Conservation (phyloP, 805 yeast genomes). For the Nematodospora valgi region DNA sequence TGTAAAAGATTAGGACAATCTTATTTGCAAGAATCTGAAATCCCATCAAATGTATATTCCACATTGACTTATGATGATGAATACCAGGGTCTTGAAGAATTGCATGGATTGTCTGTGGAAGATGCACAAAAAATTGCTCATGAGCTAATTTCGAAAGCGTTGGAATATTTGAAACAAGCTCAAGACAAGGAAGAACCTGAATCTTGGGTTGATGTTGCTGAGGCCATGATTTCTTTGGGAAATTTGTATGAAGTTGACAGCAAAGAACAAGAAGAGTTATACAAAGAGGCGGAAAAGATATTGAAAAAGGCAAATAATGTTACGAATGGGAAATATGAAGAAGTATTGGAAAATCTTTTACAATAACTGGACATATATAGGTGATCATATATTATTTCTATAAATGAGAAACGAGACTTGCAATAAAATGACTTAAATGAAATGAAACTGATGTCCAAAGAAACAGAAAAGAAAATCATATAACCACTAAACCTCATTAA, state of each 20-base stretch:
- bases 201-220: conserved; percentile 81
- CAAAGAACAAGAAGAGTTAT: conserved; percentile 62
- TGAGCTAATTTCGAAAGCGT: conserved; percentile 48
- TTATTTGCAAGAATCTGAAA: conserved; percentile 62
- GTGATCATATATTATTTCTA: background rate
- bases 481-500: background rate
- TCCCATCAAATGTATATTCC: conserved; percentile 52
- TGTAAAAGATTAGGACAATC: conserved; percentile 59
- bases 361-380: conserved; percentile 2
- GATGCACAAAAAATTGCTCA: conserved; percentile 51
- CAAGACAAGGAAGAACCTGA: conserved; percentile 73
- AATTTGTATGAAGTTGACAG: conserved; percentile 66
- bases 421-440: no score
- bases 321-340: conserved; percentile 70
- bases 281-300: conserved; percentile 64
- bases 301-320: conserved; percentile 74
- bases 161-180: conserved; percentile 54
- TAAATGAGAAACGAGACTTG: no score
- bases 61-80: conserved; percentile 58
- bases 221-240: conserved; percentile 77
- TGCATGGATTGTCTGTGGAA: conserved; percentile 33
- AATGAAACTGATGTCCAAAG: background rate
- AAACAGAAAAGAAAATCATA: no score
- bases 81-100: conserved; percentile 18
- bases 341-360: conserved; percentile 53